phyloP scores from a whole-genome alignment of 2,329 filamentous ascomycete species.

The Fusarium torreyae region DNA sequence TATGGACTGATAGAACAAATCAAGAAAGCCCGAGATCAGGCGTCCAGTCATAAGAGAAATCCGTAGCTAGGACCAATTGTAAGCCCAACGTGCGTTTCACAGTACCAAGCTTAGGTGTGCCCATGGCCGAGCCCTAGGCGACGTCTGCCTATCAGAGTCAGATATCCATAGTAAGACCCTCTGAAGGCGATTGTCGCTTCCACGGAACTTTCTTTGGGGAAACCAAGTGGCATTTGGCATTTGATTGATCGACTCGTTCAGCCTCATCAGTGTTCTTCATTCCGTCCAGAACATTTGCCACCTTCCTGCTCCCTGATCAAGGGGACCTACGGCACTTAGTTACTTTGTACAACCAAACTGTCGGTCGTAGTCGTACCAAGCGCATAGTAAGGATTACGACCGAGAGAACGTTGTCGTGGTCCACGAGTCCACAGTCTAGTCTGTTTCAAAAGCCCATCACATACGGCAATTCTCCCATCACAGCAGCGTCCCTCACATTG shows the following conservation, averaged over 20 bases:
- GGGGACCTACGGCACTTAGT: background rate
- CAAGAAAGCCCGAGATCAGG: slow-evolving; percentile 4
- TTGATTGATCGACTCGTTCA: slow-evolving; percentile 31
- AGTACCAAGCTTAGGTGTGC: slow-evolving; percentile 21
- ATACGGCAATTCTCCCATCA: slow-evolving; percentile 24
- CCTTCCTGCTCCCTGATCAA: slow-evolving; percentile 1
- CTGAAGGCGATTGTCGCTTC: slow-evolving; percentile 24
- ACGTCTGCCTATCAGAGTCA: slow-evolving; percentile 26
- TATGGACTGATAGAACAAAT: background rate
- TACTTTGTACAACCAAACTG: slow-evolving; percentile 1
- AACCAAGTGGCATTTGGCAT: slow-evolving; percentile 29
- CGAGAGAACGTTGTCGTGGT: slow-evolving; percentile 22
- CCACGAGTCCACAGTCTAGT: slow-evolving; percentile 33
- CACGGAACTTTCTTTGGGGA: slow-evolving; percentile 33
- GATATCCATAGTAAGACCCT: slow-evolving; percentile 26
- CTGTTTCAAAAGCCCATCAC: slow-evolving; percentile 38
- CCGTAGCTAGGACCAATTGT: slow-evolving; percentile 24
- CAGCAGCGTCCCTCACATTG: slow-evolving; percentile 34
- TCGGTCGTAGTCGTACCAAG: slow-evolving; percentile 19
- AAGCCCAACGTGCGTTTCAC: slow-evolving; percentile 31
- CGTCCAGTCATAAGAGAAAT: slow-evolving; percentile 20
- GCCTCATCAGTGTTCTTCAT: slow-evolving; percentile 41
- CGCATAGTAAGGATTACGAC: slow-evolving; percentile 8
- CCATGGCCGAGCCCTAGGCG: slow-evolving; percentile 31
- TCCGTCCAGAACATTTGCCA: slow-evolving; percentile 43